A percentile compares a stretch with the other conserved stretches of the same genome.
phyloP scores from a whole-genome alignment of 129 eudicot genomes.

The Smallanthus sonchifolius region DNA sequence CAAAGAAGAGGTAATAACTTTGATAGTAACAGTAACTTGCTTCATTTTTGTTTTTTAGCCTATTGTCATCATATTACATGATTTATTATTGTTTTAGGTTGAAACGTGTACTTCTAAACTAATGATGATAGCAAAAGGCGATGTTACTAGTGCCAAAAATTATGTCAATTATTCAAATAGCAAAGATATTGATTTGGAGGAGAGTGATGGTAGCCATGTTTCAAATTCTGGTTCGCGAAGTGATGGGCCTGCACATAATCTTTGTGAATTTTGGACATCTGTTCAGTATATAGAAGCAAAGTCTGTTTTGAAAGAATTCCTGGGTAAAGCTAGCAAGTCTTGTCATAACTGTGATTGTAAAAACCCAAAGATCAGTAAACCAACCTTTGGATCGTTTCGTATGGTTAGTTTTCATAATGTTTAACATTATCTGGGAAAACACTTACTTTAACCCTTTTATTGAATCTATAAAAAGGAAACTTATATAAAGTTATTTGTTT shows the following conservation, averaged over 20 bases:
- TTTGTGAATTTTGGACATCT: slow-evolving; percentile 57
- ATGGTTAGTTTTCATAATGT: slow-evolving; percentile 43
- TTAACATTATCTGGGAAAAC: slow-evolving; percentile 4
- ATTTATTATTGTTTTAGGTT: slow-evolving; percentile 37
- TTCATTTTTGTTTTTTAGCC: not conserved
- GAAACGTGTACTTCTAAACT: slow-evolving; percentile 51
- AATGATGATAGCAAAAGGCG: slow-evolving; percentile 59
- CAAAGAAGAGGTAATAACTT: slow-evolving; percentile 45
- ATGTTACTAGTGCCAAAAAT: slow-evolving; percentile 63
- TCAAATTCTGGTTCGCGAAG: slow-evolving; percentile 32
- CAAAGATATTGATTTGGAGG: slow-evolving; percentile 41
- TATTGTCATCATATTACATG: not conserved
- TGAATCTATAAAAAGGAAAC: not conserved
- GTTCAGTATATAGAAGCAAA: slow-evolving; percentile 73
- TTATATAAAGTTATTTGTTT: not conserved
- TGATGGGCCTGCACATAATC: slow-evolving; percentile 19
- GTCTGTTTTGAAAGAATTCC: slow-evolving; percentile 54
- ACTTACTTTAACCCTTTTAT: not conserved
- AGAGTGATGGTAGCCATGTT: slow-evolving; percentile 49
- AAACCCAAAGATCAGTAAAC: slow-evolving; percentile 67
- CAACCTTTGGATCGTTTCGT: slow-evolving; percentile 78
- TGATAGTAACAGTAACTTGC: not conserved
- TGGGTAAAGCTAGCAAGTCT: slow-evolving; percentile 26
- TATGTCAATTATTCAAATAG: slow-evolving; percentile 18
- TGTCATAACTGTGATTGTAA: slow-evolving; percentile 46